Base-by-base conservation (phyloP, 2,329 filamentous ascomycete genomes). In the Furcasterigmium sp. region DNA sequence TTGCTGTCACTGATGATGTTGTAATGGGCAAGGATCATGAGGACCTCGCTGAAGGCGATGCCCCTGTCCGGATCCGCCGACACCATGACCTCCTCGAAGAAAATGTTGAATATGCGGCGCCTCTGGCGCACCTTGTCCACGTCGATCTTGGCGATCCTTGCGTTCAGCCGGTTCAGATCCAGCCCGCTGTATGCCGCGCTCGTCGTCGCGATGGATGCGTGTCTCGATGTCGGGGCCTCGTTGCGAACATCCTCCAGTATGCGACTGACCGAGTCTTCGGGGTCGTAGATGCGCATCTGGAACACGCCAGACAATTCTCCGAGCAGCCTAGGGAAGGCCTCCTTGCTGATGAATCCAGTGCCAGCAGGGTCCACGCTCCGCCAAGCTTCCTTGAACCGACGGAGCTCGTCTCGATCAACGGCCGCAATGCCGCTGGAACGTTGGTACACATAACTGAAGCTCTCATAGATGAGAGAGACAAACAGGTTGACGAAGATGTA, bases 401-500 rank as follows among this genome's bases (percentile, higher is more conserved):
- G 84, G 51, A 97, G 90, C 62, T 98, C 93, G 55, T 96, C 90
- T 51, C 93, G 80, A 56, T 89, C 94, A 55, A 98, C 85, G 48
- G 87, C 85, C 6, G 87, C 89, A 54, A 96, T 76, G n/a, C 90
- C 89, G 57, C 87, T 95, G 47, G 91, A 96, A 50, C 90, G 82
- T 68, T 98, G 94, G 62, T 97, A 98, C 50, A 98, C 93, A 58
- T 98, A 98, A 62, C 90, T 95, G 75, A 98, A 98, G 66, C 91
- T 97, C 70, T 98, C 93, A 68, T 94, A 98, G 54, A 98, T 98
- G 61, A 98, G 82, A 39, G 93, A 98, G 46, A 98, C 91, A 63
- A 98, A 98, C 59, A 98, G 70, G 58, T 91, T 96, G 59, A 97
- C 91, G 58, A 98, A 98, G 57, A 98, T 95, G 68, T 98, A 98